These are phyloP conservation scores for Microcyclosporella mali DNA, from an alignment of 2,329 filamentous ascomycete species.

Conservation along the genomic window DNA sequence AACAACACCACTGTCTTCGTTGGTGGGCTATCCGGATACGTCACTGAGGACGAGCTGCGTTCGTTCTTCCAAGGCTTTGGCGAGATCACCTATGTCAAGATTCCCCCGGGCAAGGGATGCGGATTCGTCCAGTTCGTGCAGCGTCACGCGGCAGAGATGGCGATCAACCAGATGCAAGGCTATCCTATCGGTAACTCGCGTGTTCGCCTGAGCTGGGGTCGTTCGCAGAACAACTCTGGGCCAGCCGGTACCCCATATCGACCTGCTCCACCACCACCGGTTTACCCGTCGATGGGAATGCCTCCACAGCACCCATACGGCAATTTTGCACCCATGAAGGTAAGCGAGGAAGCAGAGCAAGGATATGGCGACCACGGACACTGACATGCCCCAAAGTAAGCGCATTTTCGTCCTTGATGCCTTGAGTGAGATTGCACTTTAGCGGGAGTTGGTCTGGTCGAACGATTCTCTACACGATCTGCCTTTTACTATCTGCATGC, in stretches of 20 bases:
- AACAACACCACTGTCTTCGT: slow-evolving; percentile 99
- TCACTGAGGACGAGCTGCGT: slow-evolving; percentile 98
- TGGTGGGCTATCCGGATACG: slow-evolving; percentile 91
- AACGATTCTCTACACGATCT: slow-evolving; percentile 20
- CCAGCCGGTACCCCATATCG: slow-evolving; percentile 93
- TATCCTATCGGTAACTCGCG: slow-evolving; percentile 99
- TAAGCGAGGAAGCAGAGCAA: slow-evolving; percentile 27
- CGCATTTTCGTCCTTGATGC: slow-evolving; percentile 32
- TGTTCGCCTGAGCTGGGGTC: slow-evolving; percentile 94
- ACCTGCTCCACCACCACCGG: slow-evolving; percentile 75
- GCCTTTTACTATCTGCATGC: slow-evolving; percentile 24
- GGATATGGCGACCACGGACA: too few relatives aligned
- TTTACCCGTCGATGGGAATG: slow-evolving; percentile 63
- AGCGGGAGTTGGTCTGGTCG: slow-evolving; percentile 34
- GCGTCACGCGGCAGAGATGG: slow-evolving; percentile 98
- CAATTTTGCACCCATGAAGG: slow-evolving; percentile 64
- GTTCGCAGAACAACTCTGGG: slow-evolving; percentile 98
- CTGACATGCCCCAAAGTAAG: slow-evolving; percentile 25
- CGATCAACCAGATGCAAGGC: slow-evolving; percentile 99
- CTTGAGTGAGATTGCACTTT: slow-evolving; percentile 37
- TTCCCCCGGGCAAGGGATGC: slow-evolving; percentile 96
- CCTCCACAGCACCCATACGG: slow-evolving; percentile 57
- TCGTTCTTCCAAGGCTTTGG: slow-evolving; percentile 99
- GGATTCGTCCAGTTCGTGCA: slow-evolving; percentile 99
- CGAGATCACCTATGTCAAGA: slow-evolving; percentile 99